Evolutionary conservation across 164 flowering plant genomes (phyloP).

Genomic region (Aristolochia contorta): DNA sequence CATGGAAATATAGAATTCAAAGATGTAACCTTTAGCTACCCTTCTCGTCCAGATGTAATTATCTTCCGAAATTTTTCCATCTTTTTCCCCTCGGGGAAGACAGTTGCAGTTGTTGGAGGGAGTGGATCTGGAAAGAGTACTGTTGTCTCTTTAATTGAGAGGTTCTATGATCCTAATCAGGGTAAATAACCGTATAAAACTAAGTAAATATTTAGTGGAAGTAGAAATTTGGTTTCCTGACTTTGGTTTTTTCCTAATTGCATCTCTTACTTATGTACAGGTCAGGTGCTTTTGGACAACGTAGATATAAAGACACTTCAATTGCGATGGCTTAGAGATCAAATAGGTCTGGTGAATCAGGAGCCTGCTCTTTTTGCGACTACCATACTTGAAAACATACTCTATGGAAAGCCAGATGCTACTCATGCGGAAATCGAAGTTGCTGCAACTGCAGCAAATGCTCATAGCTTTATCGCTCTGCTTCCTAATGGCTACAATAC

Average conservation of each 20-base stretch:
- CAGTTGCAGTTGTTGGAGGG: constrained; percentile 96
- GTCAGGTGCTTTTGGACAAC: constrained; percentile 71
- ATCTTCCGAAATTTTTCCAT: constrained; percentile 71
- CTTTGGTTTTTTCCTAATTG: background rate
- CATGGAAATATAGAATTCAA: constrained; percentile 88
- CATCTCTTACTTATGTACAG: constrained; percentile 31
- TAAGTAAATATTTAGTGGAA: background rate
- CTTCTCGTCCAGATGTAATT: constrained; percentile 86
- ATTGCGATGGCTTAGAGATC: constrained; percentile 76
- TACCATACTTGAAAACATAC: constrained; percentile 82
- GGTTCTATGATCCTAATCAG: constrained; percentile 89
- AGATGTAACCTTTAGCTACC: constrained; percentile 83
- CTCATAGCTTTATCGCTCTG: constrained; percentile 80
- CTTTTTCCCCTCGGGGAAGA: constrained; percentile 86
- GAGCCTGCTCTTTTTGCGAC: constrained; percentile 98
- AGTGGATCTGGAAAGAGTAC: constrained; percentile 99
- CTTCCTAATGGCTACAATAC: constrained; percentile 88
- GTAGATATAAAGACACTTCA: constrained; percentile 76
- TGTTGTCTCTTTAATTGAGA: constrained; percentile 80
- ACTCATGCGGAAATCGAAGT: constrained; percentile 81
- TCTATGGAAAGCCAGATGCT: constrained; percentile 91
- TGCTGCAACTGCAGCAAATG: constrained; percentile 87
- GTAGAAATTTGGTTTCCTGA: no score
- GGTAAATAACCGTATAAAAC: constrained; percentile 33
- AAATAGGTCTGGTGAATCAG: constrained; percentile 93